These are phyloP conservation scores for Podila clonocystis DNA, from an alignment of 192 early-diverging fungal species.

Conservation along the genomic window DNA sequence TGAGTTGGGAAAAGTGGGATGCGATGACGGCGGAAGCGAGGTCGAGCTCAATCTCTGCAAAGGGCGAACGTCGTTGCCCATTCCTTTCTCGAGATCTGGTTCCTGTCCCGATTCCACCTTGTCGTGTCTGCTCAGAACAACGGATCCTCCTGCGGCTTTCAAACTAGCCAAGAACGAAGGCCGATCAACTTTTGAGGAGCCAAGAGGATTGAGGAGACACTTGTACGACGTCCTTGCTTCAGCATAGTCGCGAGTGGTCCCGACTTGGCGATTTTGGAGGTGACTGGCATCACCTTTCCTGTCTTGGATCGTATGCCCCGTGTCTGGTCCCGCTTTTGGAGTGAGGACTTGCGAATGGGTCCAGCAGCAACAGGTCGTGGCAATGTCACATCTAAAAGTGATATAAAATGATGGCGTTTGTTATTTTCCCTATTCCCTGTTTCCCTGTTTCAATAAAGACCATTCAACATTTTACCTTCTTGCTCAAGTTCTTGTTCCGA, in stretches of 20 bases:
- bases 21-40: background rate
- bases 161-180: conserved; percentile 7
- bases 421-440: background rate
- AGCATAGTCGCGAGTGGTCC: conserved; percentile 12
- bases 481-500: background rate
- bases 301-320: conserved; percentile 8
- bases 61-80: no score
- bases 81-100: background rate
- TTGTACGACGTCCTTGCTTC: conserved; percentile 11
- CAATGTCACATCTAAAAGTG: conserved; percentile 11
- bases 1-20: background rate
- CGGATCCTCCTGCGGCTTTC: no score
- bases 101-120: background rate
- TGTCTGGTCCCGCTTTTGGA: background rate
- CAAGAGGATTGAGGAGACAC: conserved; percentile 18
- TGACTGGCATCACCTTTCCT: background rate
- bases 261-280: conserved; percentile 7
- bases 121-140: background rate
- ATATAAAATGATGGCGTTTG: background rate
- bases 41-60: background rate
- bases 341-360: conserved; percentile 6
- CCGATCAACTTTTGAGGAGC: conserved; percentile 10
- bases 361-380: conserved; percentile 2
- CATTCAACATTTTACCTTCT: background rate
- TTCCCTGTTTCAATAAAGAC: no score